Evolutionary conservation across 2,329 filamentous ascomycete species (phyloP).

Genomic region (Periconia digitata): DNA sequence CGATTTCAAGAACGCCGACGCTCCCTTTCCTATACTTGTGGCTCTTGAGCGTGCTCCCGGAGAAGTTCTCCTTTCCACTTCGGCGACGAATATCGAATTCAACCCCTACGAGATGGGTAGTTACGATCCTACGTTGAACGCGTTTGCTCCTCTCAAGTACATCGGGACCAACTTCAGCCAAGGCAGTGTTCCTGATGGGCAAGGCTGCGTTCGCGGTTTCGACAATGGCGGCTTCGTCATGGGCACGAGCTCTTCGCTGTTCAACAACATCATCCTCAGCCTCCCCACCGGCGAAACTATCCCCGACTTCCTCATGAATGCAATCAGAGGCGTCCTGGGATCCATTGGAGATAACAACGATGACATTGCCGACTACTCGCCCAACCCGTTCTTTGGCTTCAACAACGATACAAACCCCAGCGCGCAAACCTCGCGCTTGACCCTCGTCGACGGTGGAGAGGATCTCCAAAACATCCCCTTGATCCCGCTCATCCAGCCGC

Average conservation of each 20-base stretch:
- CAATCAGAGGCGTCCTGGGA: slow-evolving; percentile 56
- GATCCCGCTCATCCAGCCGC: slow-evolving; percentile 73
- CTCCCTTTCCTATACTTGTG: slow-evolving; percentile 74
- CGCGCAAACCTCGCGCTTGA: slow-evolving; percentile 57
- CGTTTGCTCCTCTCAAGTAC: slow-evolving; percentile 70
- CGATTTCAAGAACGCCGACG: slow-evolving; percentile 63
- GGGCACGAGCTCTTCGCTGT: slow-evolving; percentile 82
- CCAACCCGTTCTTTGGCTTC: slow-evolving; percentile 75
- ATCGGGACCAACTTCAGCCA: slow-evolving; percentile 71
- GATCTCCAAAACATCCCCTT: slow-evolving; percentile 79
- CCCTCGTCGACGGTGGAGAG: slow-evolving; percentile 76
- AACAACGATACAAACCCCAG: slow-evolving; percentile 62
- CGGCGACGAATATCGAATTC: slow-evolving; percentile 76
- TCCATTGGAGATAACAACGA: slow-evolving; percentile 61
- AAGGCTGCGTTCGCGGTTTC: slow-evolving; percentile 72
- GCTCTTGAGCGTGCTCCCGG: slow-evolving; percentile 67
- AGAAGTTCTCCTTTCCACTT: slow-evolving; percentile 63
- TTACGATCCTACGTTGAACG: slow-evolving; percentile 71
- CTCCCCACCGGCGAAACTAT: slow-evolving; percentile 58
- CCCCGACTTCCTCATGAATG: slow-evolving; percentile 53
- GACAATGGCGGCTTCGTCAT: slow-evolving; percentile 83
- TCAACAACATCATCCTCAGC: slow-evolving; percentile 74
- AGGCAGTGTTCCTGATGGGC: slow-evolving; percentile 59
- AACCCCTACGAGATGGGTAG: slow-evolving; percentile 79
- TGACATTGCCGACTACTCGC: slow-evolving; percentile 73